Conservation (phyloP, 208 protist species). For the Wallacemonas sp. region DNA sequence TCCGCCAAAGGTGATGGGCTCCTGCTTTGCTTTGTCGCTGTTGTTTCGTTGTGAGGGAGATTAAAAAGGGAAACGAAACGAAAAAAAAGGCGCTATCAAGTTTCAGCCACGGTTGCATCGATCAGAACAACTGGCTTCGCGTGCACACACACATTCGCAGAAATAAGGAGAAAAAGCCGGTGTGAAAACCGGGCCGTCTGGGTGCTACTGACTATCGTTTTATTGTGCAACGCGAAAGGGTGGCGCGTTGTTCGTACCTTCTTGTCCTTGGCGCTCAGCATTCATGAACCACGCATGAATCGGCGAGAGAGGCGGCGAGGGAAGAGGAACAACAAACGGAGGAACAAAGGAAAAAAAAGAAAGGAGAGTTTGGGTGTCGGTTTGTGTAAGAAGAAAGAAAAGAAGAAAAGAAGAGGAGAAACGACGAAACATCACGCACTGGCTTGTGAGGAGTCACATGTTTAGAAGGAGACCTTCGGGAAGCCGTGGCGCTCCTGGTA, state of each 20-base stretch:
- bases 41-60: too few relatives aligned
- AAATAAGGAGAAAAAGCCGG: not conserved
- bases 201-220: constrained; percentile 6
- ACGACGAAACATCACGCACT: not conserved
- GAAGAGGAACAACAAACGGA: too few relatives aligned
- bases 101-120: too few relatives aligned
- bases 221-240: not conserved
- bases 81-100: too few relatives aligned
- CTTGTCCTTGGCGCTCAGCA: not conserved
- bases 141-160: too few relatives aligned
- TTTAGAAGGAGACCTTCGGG: constrained; percentile 49
- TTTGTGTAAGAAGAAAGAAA: not conserved
- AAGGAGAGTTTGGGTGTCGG: not conserved
- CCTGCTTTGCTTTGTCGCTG: too few relatives aligned
- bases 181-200: not conserved
- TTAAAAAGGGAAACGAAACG: too few relatives aligned
- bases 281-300: not conserved
- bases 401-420: constrained; percentile 5
- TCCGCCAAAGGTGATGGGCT: too few relatives aligned
- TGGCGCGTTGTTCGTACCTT: not conserved
- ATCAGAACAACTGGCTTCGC: too few relatives aligned
- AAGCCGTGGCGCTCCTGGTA: constrained; percentile 73
- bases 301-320: too few relatives aligned
- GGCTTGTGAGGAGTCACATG: not conserved
- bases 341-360: not conserved